phyloP scores from a whole-genome alignment of 345 rosid species.

The Populus ilicifolia region DNA sequence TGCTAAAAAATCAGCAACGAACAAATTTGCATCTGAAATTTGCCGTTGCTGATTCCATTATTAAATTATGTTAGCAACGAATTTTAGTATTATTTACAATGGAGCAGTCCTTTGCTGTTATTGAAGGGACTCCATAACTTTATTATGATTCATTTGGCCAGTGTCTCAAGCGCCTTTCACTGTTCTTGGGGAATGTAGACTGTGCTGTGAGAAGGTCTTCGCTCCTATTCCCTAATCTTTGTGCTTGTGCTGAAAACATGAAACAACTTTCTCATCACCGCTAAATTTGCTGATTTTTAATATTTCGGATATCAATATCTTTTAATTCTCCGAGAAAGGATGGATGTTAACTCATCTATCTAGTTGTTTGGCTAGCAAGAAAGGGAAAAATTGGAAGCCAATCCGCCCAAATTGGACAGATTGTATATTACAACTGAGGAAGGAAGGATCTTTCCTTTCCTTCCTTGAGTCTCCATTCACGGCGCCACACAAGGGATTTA shows the following conservation, averaged over 20 bases:
- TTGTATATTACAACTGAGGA: not conserved
- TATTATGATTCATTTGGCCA: not conserved
- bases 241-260: not conserved
- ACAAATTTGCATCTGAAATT: no score
- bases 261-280: not conserved
- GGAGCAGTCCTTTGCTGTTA: no score
- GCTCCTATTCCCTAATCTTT: not conserved
- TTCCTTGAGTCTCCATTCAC: not conserved
- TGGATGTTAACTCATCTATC: not conserved
- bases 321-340: not conserved
- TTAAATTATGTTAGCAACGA: no score
- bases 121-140: not conserved
- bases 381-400: not conserved
- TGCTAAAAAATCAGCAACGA: no score
- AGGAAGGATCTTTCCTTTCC: not conserved
- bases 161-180: not conserved
- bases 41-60: no score
- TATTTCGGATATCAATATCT: not conserved
- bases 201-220: not conserved
- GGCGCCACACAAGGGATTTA: not conserved
- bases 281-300: slow-evolving; percentile 1
- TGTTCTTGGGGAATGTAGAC: not conserved
- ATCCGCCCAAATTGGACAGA: not conserved
- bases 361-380: not conserved
- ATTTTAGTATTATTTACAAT: no score